Evolutionary conservation across 805 yeast genomes (phyloP).

Genomic region (Ogataea trehalophila): DNA sequence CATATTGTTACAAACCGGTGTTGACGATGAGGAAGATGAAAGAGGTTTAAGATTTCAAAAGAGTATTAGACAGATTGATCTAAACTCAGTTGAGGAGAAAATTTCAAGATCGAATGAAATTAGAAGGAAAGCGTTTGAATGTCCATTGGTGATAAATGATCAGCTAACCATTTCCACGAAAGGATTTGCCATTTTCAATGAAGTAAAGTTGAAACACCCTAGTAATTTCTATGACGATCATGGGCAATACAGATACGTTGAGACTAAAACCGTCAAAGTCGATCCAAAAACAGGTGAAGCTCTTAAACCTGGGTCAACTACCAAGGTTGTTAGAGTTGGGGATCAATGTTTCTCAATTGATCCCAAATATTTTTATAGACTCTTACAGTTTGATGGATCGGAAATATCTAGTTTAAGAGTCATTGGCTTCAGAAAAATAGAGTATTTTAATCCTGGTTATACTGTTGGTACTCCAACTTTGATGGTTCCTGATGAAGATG

Average conservation of each 20-base stretch:
- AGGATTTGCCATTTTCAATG: slow-evolving; percentile 63
- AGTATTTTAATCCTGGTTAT: slow-evolving; percentile 45
- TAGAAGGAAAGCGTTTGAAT: slow-evolving; percentile 55
- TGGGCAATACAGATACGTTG: slow-evolving; percentile 48
- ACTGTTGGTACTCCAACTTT: slow-evolving; percentile 53
- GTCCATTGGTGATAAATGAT: slow-evolving; percentile 54
- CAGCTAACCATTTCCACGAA: slow-evolving; percentile 55
- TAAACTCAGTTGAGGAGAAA: slow-evolving; percentile 39
- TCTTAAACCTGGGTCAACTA: slow-evolving; percentile 27
- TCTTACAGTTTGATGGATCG: slow-evolving; percentile 30
- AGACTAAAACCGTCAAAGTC: slow-evolving; percentile 37
- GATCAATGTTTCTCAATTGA: slow-evolving; percentile 38
- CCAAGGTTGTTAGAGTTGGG: slow-evolving; percentile 42
- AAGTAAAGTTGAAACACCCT: slow-evolving; percentile 46
- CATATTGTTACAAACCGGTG: slow-evolving; percentile 12
- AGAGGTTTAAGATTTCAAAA: slow-evolving; percentile 22
- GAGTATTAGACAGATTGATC: slow-evolving; percentile 37
- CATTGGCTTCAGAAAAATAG: slow-evolving; percentile 57
- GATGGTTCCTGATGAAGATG: slow-evolving; percentile 60
- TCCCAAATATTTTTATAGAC: slow-evolving; percentile 31
- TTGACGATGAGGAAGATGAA: slow-evolving; percentile 5
- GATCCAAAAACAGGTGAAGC: slow-evolving; percentile 39
- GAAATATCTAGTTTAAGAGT: slow-evolving; percentile 52
- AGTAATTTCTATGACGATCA: slow-evolving; percentile 50
- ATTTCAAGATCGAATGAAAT: slow-evolving; percentile 58